Percentiles rank a stretch among this genome's conserved stretches.
Evolutionary conservation across 345 rosid genomes (phyloP).

Genomic region (Tarenaya hassleriana): DNA sequence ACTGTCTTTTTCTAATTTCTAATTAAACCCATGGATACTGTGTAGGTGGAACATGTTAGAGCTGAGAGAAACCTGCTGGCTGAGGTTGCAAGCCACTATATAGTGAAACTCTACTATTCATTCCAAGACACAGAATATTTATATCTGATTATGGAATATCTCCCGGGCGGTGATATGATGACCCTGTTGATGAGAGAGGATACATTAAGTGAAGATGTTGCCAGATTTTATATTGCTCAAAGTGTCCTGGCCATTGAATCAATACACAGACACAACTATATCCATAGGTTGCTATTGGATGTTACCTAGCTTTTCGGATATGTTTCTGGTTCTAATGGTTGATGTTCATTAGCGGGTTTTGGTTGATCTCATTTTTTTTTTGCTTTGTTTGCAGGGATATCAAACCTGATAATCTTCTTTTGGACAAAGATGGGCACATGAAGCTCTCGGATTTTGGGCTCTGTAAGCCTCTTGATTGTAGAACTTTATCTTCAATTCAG

Average conservation of each 20-base stretch:
- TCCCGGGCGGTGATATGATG: conserved; percentile 98
- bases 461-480: conserved; percentile 94
- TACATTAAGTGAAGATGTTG: conserved; percentile 73
- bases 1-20: conserved; percentile 6
- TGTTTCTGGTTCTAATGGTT: conserved; percentile 14
- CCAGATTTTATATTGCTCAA: conserved; percentile 88
- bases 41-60: conserved; percentile 91
- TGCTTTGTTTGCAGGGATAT: conserved; percentile 59
- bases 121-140: conserved; percentile 91
- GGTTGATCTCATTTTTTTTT: conserved; percentile 10
- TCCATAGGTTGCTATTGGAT: conserved; percentile 64
- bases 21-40: conserved; percentile 18
- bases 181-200: conserved; percentile 92
- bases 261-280: conserved; percentile 83
- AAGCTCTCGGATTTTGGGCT: conserved; percentile 97
- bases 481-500: conserved; percentile 67
- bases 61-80: conserved; percentile 98
- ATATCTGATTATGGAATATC: conserved; percentile 93
- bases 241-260: conserved; percentile 95
- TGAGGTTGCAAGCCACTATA: conserved; percentile 94
- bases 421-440: conserved; percentile 95
- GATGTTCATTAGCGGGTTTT: conserved; percentile 3
- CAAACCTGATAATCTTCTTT: conserved; percentile 92
- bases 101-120: conserved; percentile 90
- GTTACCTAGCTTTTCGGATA: conserved; percentile 15